A percentile compares a stretch with the other conserved stretches of the same genome.
Evolutionary conservation across 306 rosid species (phyloP).

Genomic region (Gastrolobium villosum): DNA sequence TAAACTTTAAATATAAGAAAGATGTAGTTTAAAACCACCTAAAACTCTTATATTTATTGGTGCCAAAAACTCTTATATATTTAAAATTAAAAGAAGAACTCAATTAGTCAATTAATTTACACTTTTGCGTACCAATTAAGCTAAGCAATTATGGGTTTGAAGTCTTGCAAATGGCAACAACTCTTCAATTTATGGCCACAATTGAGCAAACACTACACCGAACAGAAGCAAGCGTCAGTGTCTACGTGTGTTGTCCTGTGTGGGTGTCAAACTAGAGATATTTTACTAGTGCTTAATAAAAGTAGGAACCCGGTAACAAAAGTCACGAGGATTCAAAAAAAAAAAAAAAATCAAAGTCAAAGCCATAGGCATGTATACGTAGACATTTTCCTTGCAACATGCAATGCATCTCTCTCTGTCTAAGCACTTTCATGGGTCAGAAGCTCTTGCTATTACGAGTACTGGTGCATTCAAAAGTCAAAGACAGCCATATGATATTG

Average conservation of each 20-base stretch:
- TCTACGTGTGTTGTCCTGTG: background rate
- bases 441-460: background rate
- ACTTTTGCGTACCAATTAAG: background rate
- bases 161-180: background rate
- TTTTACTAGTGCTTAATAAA: no score
- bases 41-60: background rate
- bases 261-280: background rate
- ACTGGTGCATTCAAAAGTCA: conserved; percentile 12
- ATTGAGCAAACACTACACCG: background rate
- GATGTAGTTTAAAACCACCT: background rate
- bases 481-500: background rate
- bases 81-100: background rate
- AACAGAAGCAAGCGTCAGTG: background rate
- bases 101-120: background rate
- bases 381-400: conserved; percentile 7
- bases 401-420: conserved; percentile 19
- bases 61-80: background rate
- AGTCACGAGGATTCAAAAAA: background rate
- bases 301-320: no score
- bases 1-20: background rate
- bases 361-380: background rate
- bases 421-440: background rate
- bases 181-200: background rate
- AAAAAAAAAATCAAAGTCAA: background rate
- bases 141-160: background rate